phyloP scores from a whole-genome alignment of 2,329 filamentous ascomycete genomes.

The Moelleriella libera region DNA sequence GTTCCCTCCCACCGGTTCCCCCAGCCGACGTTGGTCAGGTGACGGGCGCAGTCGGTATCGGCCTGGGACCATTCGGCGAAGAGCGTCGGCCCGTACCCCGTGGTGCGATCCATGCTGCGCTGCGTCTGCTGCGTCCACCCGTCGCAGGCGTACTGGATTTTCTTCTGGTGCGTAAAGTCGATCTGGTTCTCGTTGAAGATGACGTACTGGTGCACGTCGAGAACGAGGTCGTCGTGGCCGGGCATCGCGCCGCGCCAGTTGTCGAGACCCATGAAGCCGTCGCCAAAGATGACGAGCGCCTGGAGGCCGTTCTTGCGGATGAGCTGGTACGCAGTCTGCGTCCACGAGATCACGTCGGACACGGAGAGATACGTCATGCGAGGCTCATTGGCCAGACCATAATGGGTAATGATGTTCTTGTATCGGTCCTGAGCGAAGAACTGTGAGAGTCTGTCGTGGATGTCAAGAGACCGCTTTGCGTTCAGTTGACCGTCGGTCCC shows the following conservation, averaged over 20 bases:
- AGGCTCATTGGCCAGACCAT: slow-evolving; percentile 90
- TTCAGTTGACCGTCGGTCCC: slow-evolving; percentile 74
- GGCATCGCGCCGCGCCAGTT: slow-evolving; percentile 84
- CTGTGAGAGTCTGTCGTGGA: slow-evolving; percentile 73
- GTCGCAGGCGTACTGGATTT: slow-evolving; percentile 74
- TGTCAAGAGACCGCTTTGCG: slow-evolving; percentile 65
- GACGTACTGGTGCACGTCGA: slow-evolving; percentile 98
- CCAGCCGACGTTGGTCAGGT: slow-evolving; percentile 79
- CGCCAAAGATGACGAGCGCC: slow-evolving; percentile 69
- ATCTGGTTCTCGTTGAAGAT: slow-evolving; percentile 93
- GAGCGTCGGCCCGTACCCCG: slow-evolving; percentile 83
- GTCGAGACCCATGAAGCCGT: slow-evolving; percentile 82
- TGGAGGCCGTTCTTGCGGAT: slow-evolving; percentile 65
- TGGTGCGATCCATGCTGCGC: slow-evolving; percentile 55
- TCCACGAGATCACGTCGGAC: slow-evolving; percentile 64
- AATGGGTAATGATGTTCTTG: slow-evolving; percentile 81
- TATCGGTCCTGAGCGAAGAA: slow-evolving; percentile 94
- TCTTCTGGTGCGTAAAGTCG: slow-evolving; percentile 63
- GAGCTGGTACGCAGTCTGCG: slow-evolving; percentile 53
- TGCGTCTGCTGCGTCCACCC: slow-evolving; percentile 74
- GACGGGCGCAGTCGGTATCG: slow-evolving; percentile 81
- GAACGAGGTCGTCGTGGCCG: slow-evolving; percentile 55
- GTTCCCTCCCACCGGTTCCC: slow-evolving; percentile 91
- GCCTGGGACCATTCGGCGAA: slow-evolving; percentile 97
- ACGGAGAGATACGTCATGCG: slow-evolving; percentile 63